Percentiles rank a stretch among this genome's conserved stretches.
phyloP scores from a whole-genome alignment of 1,139 yeast species.

The Geotrichum histeridarum region DNA sequence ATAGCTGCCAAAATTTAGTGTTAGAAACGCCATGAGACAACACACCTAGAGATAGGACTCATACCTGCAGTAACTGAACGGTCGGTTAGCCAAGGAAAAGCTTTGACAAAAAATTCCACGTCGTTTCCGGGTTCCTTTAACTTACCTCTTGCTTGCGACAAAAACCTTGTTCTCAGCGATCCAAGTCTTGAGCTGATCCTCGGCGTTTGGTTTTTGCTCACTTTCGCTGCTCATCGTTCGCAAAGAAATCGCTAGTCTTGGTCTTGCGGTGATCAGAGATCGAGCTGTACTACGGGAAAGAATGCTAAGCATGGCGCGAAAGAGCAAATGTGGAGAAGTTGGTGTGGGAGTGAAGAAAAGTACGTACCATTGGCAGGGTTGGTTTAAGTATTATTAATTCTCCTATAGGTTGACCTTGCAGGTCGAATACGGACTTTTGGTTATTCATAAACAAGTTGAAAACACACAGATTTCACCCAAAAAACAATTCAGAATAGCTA shows the following conservation, averaged over 20 bases:
- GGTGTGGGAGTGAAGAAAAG: too few species aligned
- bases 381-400: neutral
- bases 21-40: neutral
- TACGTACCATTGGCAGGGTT: too few species aligned
- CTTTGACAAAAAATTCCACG: neutral
- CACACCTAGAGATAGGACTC: neutral
- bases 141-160: slow-evolving; percentile 72
- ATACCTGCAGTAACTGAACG: slow-evolving; percentile 13
- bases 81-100: neutral
- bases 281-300: too few species aligned
- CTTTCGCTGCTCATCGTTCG: neutral
- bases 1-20: slow-evolving; percentile 3
- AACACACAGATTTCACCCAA: neutral
- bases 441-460: neutral
- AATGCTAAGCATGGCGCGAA: too few species aligned
- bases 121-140: neutral
- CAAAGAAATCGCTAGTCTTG: neutral
- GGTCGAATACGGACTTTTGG: neutral
- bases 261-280: too few species aligned
- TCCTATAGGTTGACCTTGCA: too few species aligned
- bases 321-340: too few species aligned
- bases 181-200: slow-evolving; percentile 53
- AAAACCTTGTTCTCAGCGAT: slow-evolving; percentile 66
- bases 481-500: neutral
- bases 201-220: slow-evolving; percentile 4